Base-by-base conservation (phyloP, 2,329 filamentous ascomycete species). In the Fusarium bactridioides region DNA sequence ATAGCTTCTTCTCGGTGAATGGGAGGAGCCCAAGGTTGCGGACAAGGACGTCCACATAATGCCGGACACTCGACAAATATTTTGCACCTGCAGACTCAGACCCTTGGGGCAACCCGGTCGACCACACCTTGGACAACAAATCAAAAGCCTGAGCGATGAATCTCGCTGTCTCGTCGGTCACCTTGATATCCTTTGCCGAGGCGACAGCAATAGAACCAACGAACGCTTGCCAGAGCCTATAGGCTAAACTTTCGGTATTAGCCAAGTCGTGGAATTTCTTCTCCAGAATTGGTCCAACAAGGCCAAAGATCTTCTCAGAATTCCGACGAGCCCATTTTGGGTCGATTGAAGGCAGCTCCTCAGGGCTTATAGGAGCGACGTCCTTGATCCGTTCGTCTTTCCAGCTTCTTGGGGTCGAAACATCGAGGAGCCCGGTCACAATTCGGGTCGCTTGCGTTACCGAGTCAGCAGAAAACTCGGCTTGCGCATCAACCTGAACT, bases 241-340 rank as follows among this genome's bases (percentile, higher is more conserved):
- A 84, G 1, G 84, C 78, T 15, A 81, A 74, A 70, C 89, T 93
- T 23, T 87, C 87, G 4, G 88, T 85, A 55, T 89, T 85, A 13
- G 88, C 86, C n/a, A 95, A 78, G 21, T 89, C 88, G 58, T 87
- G 83, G 55, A 94, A 90, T 57, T 87, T 87, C 61, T 83, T 86
- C 80, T 90, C 88, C 7, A 94, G 81, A 25, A 91, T 84, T 15
- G 90, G 87, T 9, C 84, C 84, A 12, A 91, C 86, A 13, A 92
- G 83, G 7, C 86, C 81, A 38, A 97, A 88, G 9, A 98, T 86
- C 47, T 86, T 86, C 4, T 84, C 79, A 9, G 92, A 84, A 69
- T 93, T 94, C 65, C 89, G 91, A 59, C 95, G 89, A 18, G 97
- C 86, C 96, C 96, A 99, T 84, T 92, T 94, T 9, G 93, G 86